Percentiles rank a stretch among this genome's conserved stretches.
Evolutionary conservation across 140 eudicot species (phyloP).

Genomic region (Senecio squalidus): DNA sequence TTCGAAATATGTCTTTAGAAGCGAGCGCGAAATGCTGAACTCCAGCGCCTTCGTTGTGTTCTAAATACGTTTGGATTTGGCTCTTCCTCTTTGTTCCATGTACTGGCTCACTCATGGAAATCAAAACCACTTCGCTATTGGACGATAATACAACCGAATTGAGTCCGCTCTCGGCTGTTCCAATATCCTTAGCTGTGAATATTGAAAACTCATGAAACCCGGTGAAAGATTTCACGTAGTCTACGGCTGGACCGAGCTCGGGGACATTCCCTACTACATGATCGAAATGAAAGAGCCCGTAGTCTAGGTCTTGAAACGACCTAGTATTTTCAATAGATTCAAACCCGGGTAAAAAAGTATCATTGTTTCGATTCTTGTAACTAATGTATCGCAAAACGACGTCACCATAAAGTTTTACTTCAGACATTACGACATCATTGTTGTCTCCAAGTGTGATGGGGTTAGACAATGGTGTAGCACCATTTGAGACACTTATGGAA

Average conservation of each 20-base stretch:
- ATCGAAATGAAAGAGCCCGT: slow-evolving; percentile 49
- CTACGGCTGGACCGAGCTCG: slow-evolving; percentile 47
- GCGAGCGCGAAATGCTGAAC: slow-evolving; percentile 88
- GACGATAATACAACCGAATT: slow-evolving; percentile 76
- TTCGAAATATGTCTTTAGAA: slow-evolving; percentile 68
- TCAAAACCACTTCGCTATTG: slow-evolving; percentile 62
- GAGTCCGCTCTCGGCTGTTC: slow-evolving; percentile 74
- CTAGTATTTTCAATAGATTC: slow-evolving; percentile 26
- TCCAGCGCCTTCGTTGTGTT: slow-evolving; percentile 92
- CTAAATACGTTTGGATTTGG: slow-evolving; percentile 85
- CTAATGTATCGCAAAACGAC: slow-evolving; percentile 54
- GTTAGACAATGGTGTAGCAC: slow-evolving; percentile 41
- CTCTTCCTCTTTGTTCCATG: slow-evolving; percentile 86
- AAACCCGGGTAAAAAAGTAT: slow-evolving; percentile 48
- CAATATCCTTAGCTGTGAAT: slow-evolving; percentile 71
- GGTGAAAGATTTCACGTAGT: slow-evolving; percentile 54
- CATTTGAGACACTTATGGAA: slow-evolving; percentile 30
- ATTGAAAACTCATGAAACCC: slow-evolving; percentile 79
- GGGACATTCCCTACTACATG: slow-evolving; percentile 79
- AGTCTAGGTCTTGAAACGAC: slow-evolving; percentile 39
- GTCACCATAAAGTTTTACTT: slow-evolving; percentile 58
- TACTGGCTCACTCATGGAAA: slow-evolving; percentile 85
- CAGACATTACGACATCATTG: slow-evolving; percentile 35
- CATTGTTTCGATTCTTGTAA: background rate
- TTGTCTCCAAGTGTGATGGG: slow-evolving; percentile 6